Evolutionary conservation across 495 filamentous ascomycete genomes (phyloP).

Genomic region (Neurospora tetraspora): DNA sequence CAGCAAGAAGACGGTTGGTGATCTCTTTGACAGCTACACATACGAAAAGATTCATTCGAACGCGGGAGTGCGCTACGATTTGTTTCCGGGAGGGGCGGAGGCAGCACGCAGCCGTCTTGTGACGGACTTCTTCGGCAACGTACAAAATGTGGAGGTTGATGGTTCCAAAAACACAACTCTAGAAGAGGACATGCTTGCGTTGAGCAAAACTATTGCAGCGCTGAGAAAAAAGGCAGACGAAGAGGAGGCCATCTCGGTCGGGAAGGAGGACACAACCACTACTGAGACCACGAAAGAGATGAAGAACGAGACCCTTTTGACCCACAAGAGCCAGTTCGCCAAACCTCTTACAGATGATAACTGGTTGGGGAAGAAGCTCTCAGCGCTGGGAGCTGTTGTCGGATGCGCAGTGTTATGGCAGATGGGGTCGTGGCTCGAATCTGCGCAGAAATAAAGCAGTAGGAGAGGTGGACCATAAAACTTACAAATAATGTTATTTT

Average conservation of each 20-base stretch:
- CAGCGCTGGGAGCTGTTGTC: conserved; percentile 53
- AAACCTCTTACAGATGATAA: conserved; percentile 56
- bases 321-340: conserved; percentile 35
- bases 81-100: conserved; percentile 72
- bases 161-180: conserved; percentile 43
- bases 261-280: conserved; percentile 15
- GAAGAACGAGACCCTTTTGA: conserved; percentile 12
- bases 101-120: conserved; percentile 63
- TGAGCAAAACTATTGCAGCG: conserved; percentile 52
- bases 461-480: background rate
- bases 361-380: conserved; percentile 60
- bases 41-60: conserved; percentile 87
- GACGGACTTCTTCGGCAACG: conserved; percentile 97
- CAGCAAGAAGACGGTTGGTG: conserved; percentile 78
- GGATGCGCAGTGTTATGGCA: conserved; percentile 61
- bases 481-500: background rate
- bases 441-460: conserved; percentile 11
- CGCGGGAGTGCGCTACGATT: conserved; percentile 86
- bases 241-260: conserved; percentile 23
- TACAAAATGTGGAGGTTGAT: conserved; percentile 91
- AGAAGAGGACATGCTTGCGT: conserved; percentile 61
- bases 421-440: conserved; percentile 44
- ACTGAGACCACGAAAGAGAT: conserved; percentile 28
- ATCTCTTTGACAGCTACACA: conserved; percentile 92
- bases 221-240: conserved; percentile 43